A percentile compares a stretch with the other conserved stretches of the same genome.
Evolutionary conservation across 2,329 filamentous ascomycete genomes (phyloP).

Genomic region (Hypoxylon rubiginosum): DNA sequence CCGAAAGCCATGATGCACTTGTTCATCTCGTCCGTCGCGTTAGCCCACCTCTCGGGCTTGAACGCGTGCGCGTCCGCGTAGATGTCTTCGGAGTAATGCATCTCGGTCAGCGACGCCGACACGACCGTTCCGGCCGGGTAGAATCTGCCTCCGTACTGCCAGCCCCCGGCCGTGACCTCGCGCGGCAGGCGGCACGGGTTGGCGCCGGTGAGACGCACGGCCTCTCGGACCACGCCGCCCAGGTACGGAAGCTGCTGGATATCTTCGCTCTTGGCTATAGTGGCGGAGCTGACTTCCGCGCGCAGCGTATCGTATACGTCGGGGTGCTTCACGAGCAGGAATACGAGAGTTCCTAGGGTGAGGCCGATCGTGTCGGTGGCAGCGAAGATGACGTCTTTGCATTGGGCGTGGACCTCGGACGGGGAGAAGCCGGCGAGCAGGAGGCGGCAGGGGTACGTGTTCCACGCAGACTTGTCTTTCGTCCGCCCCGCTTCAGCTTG

Average conservation of each 20-base stretch:
- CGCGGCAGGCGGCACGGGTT: constrained; percentile 2
- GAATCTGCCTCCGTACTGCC: constrained; percentile 52
- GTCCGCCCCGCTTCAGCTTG: neutral
- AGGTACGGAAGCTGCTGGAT: constrained; percentile 40
- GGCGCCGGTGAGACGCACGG: neutral
- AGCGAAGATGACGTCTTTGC: neutral
- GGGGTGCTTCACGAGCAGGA: neutral
- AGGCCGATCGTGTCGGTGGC: neutral
- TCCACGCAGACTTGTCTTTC: neutral
- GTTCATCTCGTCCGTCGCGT: constrained; percentile 32
- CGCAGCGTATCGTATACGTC: neutral
- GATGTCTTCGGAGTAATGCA: constrained; percentile 60
- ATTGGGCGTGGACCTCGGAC: neutral
- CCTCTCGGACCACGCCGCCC: neutral
- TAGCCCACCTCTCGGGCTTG: constrained; percentile 63
- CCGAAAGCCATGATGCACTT: constrained; percentile 63
- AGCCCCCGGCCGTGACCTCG: constrained; percentile 44
- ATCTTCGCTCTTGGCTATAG: constrained; percentile 30
- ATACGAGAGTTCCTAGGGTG: neutral
- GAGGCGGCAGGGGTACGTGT: neutral
- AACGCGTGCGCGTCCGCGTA: constrained; percentile 60
- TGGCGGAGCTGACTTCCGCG: neutral
- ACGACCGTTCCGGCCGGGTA: constrained; percentile 61
- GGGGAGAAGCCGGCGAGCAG: neutral
- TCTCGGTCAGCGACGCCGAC: constrained; percentile 58